Evolutionary conservation across 441 rosid species (phyloP), one percentile per base, ranked within the genome.

Genomic region (Populus hybrid): DNA sequence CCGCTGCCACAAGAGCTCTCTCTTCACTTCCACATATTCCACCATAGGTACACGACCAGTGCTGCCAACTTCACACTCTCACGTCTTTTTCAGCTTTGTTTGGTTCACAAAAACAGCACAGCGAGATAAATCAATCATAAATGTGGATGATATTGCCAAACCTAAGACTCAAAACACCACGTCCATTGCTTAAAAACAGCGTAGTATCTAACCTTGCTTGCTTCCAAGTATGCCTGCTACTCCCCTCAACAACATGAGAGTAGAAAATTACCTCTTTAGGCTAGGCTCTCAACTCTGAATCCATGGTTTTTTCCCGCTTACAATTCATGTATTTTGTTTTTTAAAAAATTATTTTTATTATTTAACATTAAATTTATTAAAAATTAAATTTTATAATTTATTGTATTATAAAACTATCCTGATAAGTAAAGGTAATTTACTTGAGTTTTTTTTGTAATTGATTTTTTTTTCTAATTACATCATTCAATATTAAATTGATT

Each of bases 221-320:
- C 70, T 50, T 59, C 66, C 73, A 78, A 59, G 40, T 64, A 65
- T 34, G 73, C 59, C 79, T 78, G 66, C 18, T 61, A 24, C 3
- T 42, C 32, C 32, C 32, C 3, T 76, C 6, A 35, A 70, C 79
- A 75, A 21, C 42, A 72, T 72, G 72, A 5, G 24, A 20, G 16
- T 3, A 0, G 67, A 79, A 79, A 80, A 20, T 23, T 77, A 42
- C 81, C 57, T 10, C 61, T 73, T 23, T 2, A 7, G 40, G 2
- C 26, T 20, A 20, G 75, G 11, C 76, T 73, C 63, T 70, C 26
- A n/a, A n/a, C 50, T 34, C 12, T 6, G 14, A 76, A 20, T 26
- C 2, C 28, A 1, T 26, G 24, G 0, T 26, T 26, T 26, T 26
- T 26, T 2, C 28, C 28, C 28, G n/a, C n/a, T 26, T 26, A 26